A percentile compares a stretch with the other conserved stretches of the same genome.
Conservation (phyloP, 495 filamentous ascomycete species). For the Penicillium malachiteum region DNA sequence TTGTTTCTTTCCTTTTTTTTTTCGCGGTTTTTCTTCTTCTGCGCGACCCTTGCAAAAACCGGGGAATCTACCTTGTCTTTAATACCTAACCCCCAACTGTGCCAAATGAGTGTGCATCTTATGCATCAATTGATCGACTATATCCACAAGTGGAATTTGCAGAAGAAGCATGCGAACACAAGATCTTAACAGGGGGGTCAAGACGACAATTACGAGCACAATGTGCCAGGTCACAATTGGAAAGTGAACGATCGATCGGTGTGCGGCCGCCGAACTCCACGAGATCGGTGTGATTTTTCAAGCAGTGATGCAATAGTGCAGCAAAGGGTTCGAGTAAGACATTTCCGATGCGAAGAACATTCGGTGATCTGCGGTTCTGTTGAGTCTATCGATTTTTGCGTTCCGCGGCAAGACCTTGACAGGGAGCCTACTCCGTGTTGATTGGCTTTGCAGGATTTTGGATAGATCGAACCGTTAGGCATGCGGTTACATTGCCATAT, state of each 20-base stretch:
- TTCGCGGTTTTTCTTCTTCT: neutral
- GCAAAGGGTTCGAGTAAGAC: slow-evolving; percentile 9
- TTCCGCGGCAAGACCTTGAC: slow-evolving; percentile 6
- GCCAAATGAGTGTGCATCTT: slow-evolving; percentile 5
- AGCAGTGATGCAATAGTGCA: slow-evolving; percentile 27
- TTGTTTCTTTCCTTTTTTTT: neutral
- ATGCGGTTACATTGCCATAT: slow-evolving; percentile 1
- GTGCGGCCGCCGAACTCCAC: slow-evolving; percentile 6
- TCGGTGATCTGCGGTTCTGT: slow-evolving; percentile 17
- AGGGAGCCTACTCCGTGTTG: neutral
- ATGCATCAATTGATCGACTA: slow-evolving; percentile 25
- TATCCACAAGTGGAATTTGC: slow-evolving; percentile 3
- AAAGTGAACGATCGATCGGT: slow-evolving; percentile 25
- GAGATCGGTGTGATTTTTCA: slow-evolving; percentile 16
- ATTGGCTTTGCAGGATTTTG: slow-evolving; percentile 15
- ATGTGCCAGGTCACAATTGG: slow-evolving; percentile 21
- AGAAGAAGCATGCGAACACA: slow-evolving; percentile 4
- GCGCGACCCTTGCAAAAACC: neutral
- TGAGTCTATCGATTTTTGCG: slow-evolving; percentile 23
- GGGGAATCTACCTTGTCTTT: slow-evolving; percentile 8
- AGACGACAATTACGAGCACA: neutral
- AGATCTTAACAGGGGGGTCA: slow-evolving; percentile 4
- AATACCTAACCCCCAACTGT: slow-evolving; percentile 7
- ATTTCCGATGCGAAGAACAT: slow-evolving; percentile 11
- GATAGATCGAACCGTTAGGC: slow-evolving; percentile 12